Conservation (phyloP, 805 yeast genomes). For the Zygosaccharomyces kombuchaensis region DNA sequence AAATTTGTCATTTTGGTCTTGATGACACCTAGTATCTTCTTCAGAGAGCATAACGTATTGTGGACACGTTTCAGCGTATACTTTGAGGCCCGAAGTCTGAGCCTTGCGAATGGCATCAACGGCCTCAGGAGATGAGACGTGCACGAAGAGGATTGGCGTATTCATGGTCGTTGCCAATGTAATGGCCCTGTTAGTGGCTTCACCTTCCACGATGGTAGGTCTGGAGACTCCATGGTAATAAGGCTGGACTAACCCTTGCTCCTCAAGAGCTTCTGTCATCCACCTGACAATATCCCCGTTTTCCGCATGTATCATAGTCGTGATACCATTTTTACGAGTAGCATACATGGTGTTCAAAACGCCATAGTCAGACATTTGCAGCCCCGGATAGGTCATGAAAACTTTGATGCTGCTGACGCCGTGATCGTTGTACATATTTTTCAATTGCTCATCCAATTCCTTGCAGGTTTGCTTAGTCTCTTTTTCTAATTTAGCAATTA, state of each 20-base stretch:
- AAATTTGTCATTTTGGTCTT: conserved; percentile 34
- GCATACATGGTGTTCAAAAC: conserved; percentile 38
- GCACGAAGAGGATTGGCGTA: conserved; percentile 45
- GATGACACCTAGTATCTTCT: conserved; percentile 31
- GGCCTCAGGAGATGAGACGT: conserved; percentile 44
- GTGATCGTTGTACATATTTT: conserved; percentile 32
- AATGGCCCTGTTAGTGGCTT: conserved; percentile 47
- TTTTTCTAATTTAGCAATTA: conserved; percentile 36
- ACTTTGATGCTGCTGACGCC: conserved; percentile 42
- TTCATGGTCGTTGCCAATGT: conserved; percentile 42
- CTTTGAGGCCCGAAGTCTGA: conserved; percentile 40
- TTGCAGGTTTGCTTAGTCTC: conserved; percentile 9
- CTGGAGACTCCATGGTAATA: conserved; percentile 44
- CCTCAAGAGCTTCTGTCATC: conserved; percentile 39
- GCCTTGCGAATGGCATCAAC: conserved; percentile 41
- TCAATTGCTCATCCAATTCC: conserved; percentile 33
- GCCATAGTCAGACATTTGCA: conserved; percentile 40
- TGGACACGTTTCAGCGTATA: conserved; percentile 49
- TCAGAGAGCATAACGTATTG: conserved; percentile 45
- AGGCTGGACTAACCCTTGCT: conserved; percentile 39
- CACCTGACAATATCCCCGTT: conserved; percentile 44
- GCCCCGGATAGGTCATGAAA: conserved; percentile 44
- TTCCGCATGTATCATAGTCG: conserved; percentile 51
- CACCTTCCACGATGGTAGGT: conserved; percentile 45
- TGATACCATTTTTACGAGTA: conserved; percentile 40